Evolutionary conservation across 1,139 yeast species (phyloP), one percentile per base, ranked within the genome.

Genomic region (Debaryomyces singareniensis): DNA sequence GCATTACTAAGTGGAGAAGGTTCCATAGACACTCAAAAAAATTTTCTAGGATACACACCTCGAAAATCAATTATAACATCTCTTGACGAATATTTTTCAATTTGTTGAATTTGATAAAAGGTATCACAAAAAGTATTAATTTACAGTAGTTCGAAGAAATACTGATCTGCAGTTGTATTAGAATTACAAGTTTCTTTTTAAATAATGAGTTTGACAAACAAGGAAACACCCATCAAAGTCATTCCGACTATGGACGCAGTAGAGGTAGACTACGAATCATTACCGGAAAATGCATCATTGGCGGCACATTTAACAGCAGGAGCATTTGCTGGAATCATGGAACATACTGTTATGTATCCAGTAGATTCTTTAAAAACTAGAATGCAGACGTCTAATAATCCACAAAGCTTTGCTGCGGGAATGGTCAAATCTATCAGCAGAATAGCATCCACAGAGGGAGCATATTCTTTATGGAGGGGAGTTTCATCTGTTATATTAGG

Each of bases 291-390:
- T 47, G 89, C 96, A 10, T 80, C 96, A 1, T 60, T 91, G 34
- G 55, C 76, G 4, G 87, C 95, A 6, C 95, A 89, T 52, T 68
- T 91, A 40, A 53, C 57, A 11, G 98, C 98, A 2, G 98, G 98
- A 11, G 97, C 97, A 0, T 84, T 86, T 61, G 98, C 98, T 12
- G 98, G 98, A 16, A 85, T 91, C 38, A 87, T 89, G 95, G 98
- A 91, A 55, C 98, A 91, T 55, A 81, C 96, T 2, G 87, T 91
- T 25, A 86, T 91, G 96, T 91, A 80, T 52, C 98, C 98, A 3
- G 76, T 91, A 30, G 98, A 91, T 55, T 94, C 95, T 13, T 73
- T 91, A 46, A 91, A 85, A 65, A 91, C 98, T 4, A 70, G 99
- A 50, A 87, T 91, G 94, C 99, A 91, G 56, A 82, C 89, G 27